Evolutionary conservation across 2,329 filamentous ascomycete species (phyloP).

Genomic region (Penicillium sp.): DNA sequence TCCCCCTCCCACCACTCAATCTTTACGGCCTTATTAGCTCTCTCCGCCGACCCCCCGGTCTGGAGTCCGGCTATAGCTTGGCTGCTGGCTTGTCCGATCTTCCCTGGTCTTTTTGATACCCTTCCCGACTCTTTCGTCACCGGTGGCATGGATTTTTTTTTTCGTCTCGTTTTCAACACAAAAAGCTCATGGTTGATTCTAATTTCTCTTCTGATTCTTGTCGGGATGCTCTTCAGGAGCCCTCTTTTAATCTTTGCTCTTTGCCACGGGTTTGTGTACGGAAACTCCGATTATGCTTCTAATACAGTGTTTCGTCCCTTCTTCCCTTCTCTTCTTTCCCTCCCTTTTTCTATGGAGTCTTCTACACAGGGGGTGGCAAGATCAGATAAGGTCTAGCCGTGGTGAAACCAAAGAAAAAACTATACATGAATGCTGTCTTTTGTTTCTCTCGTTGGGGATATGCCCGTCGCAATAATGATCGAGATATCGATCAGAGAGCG

Average conservation of each 20-base stretch:
- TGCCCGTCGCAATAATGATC: background rate
- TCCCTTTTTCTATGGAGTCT: slow-evolving; percentile 4
- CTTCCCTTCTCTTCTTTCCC: background rate
- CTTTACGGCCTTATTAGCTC: background rate
- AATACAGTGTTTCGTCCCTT: slow-evolving; percentile 17
- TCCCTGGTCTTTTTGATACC: slow-evolving; percentile 41
- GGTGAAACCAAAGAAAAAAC: slow-evolving; percentile 1
- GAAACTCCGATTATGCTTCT: slow-evolving; percentile 24
- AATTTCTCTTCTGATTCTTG: slow-evolving; percentile 10
- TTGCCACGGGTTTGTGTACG: slow-evolving; percentile 21
- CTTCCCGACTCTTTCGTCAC: slow-evolving; percentile 36
- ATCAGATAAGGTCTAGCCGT: slow-evolving; percentile 1
- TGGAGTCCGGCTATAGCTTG: background rate
- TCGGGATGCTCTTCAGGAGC: slow-evolving; percentile 12
- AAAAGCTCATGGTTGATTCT: slow-evolving; percentile 24
- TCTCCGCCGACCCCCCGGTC: background rate
- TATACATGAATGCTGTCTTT: background rate
- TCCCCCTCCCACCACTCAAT: slow-evolving; percentile 5
- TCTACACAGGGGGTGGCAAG: slow-evolving; percentile 7
- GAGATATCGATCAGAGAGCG: background rate
- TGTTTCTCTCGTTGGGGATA: background rate
- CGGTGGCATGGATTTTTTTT: slow-evolving; percentile 29
- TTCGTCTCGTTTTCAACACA: slow-evolving; percentile 2
- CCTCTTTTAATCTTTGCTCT: slow-evolving; percentile 19
- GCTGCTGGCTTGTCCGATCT: slow-evolving; percentile 29